These are phyloP conservation scores for Purshia tridentata DNA, from an alignment of 306 rosid species.

Conservation along the genomic window DNA sequence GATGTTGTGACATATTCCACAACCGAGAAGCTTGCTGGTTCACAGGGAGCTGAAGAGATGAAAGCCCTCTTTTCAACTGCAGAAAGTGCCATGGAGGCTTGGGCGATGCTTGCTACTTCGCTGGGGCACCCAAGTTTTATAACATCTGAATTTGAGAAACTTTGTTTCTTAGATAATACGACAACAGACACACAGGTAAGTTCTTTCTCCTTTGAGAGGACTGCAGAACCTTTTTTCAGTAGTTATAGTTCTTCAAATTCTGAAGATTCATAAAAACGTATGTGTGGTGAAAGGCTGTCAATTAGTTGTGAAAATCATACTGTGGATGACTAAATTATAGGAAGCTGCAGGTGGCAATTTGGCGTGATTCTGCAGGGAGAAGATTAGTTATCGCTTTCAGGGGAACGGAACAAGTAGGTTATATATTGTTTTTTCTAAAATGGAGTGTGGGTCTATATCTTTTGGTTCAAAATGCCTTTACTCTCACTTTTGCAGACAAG, in stretches of 20 bases:
- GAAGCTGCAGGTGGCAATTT: conserved; percentile 81
- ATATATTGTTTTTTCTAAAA: conserved; percentile 18
- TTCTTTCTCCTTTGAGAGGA: conserved; percentile 26
- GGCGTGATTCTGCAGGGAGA: conserved; percentile 79
- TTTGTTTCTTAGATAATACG: conserved; percentile 80
- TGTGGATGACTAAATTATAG: conserved; percentile 25
- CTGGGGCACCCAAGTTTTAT: conserved; percentile 92
- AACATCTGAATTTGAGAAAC: conserved; percentile 89
- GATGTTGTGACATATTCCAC: conserved; percentile 28
- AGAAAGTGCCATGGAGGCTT: conserved; percentile 96
- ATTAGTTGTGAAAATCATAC: conserved; percentile 21
- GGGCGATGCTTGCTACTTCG: conserved; percentile 97
- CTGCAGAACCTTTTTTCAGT: conserved; percentile 19
- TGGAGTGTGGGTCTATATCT: conserved; percentile 11
- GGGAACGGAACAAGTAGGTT: conserved; percentile 91
- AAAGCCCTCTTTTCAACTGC: conserved; percentile 80
- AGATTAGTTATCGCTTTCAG: conserved; percentile 88
- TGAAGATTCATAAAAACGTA: neutral
- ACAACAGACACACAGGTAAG: conserved; percentile 89
- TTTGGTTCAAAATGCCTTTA: conserved; percentile 18
- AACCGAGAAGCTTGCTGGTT: conserved; percentile 38
- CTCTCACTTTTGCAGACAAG: conserved; percentile 52
- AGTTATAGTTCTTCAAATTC: conserved; percentile 8
- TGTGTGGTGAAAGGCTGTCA: conserved; percentile 11
- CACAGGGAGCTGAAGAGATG: conserved; percentile 71